These are phyloP conservation scores for Cryphonectria japonica DNA, from an alignment of 2,329 filamentous ascomycete genomes.

Conservation along the genomic window DNA sequence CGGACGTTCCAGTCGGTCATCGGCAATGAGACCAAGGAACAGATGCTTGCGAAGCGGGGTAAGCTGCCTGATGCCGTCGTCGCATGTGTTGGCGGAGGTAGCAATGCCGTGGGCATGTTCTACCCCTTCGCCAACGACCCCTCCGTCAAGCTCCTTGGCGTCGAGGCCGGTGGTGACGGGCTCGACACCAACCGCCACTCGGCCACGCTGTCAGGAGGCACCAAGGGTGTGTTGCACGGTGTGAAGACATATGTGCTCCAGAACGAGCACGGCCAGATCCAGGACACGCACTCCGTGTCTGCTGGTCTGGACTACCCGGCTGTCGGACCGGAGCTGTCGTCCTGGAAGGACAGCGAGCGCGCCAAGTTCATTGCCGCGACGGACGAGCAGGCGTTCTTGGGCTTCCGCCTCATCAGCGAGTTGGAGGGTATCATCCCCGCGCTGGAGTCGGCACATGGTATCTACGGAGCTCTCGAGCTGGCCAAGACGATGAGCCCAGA, in stretches of 20 bases:
- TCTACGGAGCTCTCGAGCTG: constrained; percentile 85
- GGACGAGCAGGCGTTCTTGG: constrained; percentile 85
- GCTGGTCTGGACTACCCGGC: constrained; percentile 97
- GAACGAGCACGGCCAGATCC: constrained; percentile 89
- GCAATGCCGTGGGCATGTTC: constrained; percentile 97
- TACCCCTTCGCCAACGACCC: constrained; percentile 89
- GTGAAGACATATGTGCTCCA: constrained; percentile 96
- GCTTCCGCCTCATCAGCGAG: constrained; percentile 83
- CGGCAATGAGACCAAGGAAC: constrained; percentile 88
- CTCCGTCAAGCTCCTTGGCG: constrained; percentile 85
- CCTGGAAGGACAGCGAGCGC: constrained; percentile 88
- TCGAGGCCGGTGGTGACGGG: constrained; percentile 94
- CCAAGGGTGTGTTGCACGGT: constrained; percentile 92
- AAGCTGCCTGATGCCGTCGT: constrained; percentile 96
- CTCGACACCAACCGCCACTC: constrained; percentile 83
- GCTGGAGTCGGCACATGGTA: constrained; percentile 89
- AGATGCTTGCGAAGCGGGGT: constrained; percentile 82
- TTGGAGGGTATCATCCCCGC: constrained; percentile 97
- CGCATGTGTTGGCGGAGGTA: constrained; percentile 93
- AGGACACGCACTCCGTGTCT: constrained; percentile 93
- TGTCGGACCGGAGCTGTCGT: constrained; percentile 88
- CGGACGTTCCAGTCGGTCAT: constrained; percentile 98
- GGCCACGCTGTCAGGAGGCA: constrained; percentile 83
- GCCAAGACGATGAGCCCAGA: constrained; percentile 91
- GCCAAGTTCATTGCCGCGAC: constrained; percentile 91